Conservation (phyloP, 1,284 basidiomycete species). For the Termitomyces sp. region DNA sequence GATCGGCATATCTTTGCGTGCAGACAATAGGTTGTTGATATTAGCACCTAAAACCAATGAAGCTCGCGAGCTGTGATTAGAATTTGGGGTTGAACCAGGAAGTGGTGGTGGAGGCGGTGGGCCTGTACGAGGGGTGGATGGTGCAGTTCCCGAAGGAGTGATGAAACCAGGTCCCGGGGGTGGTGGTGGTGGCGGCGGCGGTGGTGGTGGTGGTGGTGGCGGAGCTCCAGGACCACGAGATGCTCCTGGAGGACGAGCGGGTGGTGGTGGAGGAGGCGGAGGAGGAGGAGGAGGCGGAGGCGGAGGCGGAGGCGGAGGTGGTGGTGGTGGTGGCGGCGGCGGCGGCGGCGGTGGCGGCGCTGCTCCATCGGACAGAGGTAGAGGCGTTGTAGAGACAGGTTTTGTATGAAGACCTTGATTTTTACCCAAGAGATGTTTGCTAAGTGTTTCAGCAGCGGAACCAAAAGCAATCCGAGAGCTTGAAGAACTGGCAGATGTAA, state of each 20-base stretch:
- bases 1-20: conserved; percentile 82
- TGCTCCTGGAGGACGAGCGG: conserved; percentile 31
- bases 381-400: conserved; percentile 11
- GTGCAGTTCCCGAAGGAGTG: conserved; percentile 16
- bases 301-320: conserved; percentile 27
- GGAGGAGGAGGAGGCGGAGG: conserved; percentile 27
- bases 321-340: conserved; percentile 26
- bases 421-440: conserved; percentile 45
- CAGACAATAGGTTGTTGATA: conserved; percentile 48
- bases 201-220: conserved; percentile 30
- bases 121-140: conserved; percentile 21
- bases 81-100: conserved; percentile 44
- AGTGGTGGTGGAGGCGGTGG: conserved; percentile 42
- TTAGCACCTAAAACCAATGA: conserved; percentile 59
- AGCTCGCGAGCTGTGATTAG: conserved; percentile 40
- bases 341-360: conserved; percentile 26
- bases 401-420: conserved; percentile 34
- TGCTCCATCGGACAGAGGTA: conserved; percentile 26
- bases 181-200: conserved; percentile 30
- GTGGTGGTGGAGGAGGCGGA: conserved; percentile 35
- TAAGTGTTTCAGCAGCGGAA: conserved; percentile 57
- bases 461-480: conserved; percentile 34
- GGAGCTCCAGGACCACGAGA: conserved; percentile 22
- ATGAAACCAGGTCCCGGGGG: conserved; percentile 35
- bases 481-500: conserved; percentile 54